These are phyloP conservation scores for Penicillium sp. DNA, from an alignment of 2,329 filamentous ascomycete species.

Conservation along the genomic window DNA sequence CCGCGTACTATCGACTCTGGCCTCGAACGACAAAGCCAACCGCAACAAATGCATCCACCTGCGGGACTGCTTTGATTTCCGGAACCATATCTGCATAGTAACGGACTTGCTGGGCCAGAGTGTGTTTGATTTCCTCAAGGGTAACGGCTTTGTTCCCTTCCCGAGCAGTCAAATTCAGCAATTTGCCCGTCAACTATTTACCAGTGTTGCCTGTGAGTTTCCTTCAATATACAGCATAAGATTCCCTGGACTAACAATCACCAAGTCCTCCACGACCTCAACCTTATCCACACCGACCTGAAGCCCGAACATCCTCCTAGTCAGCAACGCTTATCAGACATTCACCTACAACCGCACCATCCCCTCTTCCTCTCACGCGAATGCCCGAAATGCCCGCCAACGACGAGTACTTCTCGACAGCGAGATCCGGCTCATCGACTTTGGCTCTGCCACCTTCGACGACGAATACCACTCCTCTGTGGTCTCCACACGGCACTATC, in stretches of 20 bases:
- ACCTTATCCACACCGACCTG: conserved; percentile 85
- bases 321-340: conserved; percentile 61
- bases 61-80: conserved; percentile 93
- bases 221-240: neutral
- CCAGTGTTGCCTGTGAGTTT: conserved; percentile 90
- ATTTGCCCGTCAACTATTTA: conserved; percentile 91
- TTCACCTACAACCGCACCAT: conserved; percentile 66
- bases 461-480: conserved; percentile 65
- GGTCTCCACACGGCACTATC: conserved; percentile 62
- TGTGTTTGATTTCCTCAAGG: conserved; percentile 96
- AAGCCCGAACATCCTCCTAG: conserved; percentile 64
- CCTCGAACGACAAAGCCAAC: conserved; percentile 85
- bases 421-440: conserved; percentile 63
- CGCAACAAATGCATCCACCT: conserved; percentile 95
- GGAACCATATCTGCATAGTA: conserved; percentile 89
- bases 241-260: conserved; percentile 21
- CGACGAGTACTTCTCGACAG: conserved; percentile 60
- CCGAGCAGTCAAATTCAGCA: conserved; percentile 97
- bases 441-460: conserved; percentile 63
- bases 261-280: conserved; percentile 87
- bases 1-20: conserved; percentile 82
- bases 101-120: conserved; percentile 80
- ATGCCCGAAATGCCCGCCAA: conserved; percentile 54
- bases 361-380: conserved; percentile 58
- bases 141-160: conserved; percentile 91